These are phyloP conservation scores for Tetracentron sinense DNA, from an alignment of 164 flowering plant species.

Conservation along the genomic window DNA sequence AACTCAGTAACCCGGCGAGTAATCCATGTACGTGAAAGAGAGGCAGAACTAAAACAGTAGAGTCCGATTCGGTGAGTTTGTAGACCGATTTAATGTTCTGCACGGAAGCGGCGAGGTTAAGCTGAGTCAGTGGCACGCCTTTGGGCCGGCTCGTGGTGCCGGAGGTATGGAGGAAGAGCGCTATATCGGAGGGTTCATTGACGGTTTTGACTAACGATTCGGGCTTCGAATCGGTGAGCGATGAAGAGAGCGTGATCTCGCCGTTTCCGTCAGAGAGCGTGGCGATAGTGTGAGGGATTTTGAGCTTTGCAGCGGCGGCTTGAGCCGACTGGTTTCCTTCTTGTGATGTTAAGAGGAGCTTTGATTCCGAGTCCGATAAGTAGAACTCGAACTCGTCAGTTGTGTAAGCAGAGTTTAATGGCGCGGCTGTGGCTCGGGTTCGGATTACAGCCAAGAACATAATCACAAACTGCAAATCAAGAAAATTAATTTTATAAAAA, in stretches of 20 bases:
- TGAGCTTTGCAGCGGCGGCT: conserved; percentile 70
- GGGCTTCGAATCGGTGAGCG: conserved; percentile 15
- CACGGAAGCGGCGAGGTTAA: conserved; percentile 63
- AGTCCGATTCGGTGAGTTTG: conserved; percentile 64
- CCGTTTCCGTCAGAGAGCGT: conserved; percentile 25
- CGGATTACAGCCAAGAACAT: conserved; percentile 67
- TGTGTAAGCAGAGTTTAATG: conserved; percentile 66
- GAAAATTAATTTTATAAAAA: background rate
- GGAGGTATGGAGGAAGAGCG: conserved; percentile 92
- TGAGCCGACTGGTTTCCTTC: conserved; percentile 61
- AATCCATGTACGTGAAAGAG: conserved; percentile 92
- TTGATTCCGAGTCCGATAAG: conserved; percentile 81
- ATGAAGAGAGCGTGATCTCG: conserved; percentile 24
- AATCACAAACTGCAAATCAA: conserved; percentile 44
- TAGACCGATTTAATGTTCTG: conserved; percentile 69
- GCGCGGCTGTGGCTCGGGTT: conserved; percentile 61
- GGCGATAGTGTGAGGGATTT: conserved; percentile 53
- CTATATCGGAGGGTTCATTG: conserved; percentile 69
- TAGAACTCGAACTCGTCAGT: conserved; percentile 90
- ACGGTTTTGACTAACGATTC: conserved; percentile 30
- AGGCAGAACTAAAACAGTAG: conserved; percentile 85
- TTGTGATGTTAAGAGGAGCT: conserved; percentile 49
- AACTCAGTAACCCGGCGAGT: conserved; percentile 63
- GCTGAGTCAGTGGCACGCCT: conserved; percentile 87
- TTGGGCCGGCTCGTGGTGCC: conserved; percentile 98